Conservation (phyloP, 306 rosid genomes). For the Medicago truncatula region DNA sequence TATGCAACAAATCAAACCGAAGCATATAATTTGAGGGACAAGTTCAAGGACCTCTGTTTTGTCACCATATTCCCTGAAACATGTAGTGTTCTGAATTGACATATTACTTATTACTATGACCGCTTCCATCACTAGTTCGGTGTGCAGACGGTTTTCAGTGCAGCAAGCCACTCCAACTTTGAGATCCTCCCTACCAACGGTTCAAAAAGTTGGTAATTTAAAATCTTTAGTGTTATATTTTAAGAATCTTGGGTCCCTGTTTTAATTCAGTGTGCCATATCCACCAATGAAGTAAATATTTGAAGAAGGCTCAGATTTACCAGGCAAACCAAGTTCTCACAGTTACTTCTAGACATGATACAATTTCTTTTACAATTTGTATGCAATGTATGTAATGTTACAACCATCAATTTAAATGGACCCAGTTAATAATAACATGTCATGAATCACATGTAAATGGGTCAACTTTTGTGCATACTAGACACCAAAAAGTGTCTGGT, state of each 20-base stretch:
- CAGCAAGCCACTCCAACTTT: slow-evolving; percentile 72
- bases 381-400: slow-evolving; percentile 5
- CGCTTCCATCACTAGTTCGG: slow-evolving; percentile 68
- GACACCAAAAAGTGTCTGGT: slow-evolving; percentile 11
- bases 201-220: slow-evolving; percentile 23
- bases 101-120: slow-evolving; percentile 70
- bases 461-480: slow-evolving; percentile 15
- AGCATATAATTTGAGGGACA: slow-evolving; percentile 30
- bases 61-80: slow-evolving; percentile 54
- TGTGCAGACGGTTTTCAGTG: slow-evolving; percentile 47
- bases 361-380: slow-evolving; percentile 2
- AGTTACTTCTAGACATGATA: slow-evolving; percentile 20
- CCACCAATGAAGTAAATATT: slow-evolving; percentile 31
- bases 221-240: slow-evolving; percentile 24
- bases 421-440: slow-evolving; percentile 14
- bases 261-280: slow-evolving; percentile 13
- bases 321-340: slow-evolving; percentile 29
- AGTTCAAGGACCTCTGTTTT: slow-evolving; percentile 68
- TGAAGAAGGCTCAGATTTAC: slow-evolving; percentile 30
- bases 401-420: slow-evolving; percentile 6
- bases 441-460: slow-evolving; percentile 26
- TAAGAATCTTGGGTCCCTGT: slow-evolving; percentile 15
- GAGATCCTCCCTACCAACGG: slow-evolving; percentile 66
- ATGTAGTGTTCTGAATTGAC: slow-evolving; percentile 52
- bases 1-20: slow-evolving; percentile 28